Evolutionary conservation across 768 basidiomycete species (phyloP), one percentile per base, ranked within the genome.

Genomic region (Ramaria sp.): DNA sequence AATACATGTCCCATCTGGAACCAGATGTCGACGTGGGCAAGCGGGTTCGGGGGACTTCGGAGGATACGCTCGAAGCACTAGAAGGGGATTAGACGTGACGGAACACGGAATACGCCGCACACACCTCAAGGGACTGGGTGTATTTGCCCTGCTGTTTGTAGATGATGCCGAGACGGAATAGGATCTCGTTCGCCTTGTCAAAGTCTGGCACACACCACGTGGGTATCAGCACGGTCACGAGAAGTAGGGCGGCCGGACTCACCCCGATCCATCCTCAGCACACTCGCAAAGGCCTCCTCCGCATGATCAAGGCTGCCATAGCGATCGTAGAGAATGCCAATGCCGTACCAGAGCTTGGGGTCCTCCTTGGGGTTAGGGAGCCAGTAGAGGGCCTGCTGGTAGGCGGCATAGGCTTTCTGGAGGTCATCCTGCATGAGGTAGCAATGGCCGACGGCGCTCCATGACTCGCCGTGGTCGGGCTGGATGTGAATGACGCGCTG

Each of bases 1-100:
- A 90, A 92, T 19, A 98, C 95, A 66, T 98, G 96, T 2, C 96
- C 96, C 59, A 99, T 96, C 72, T 99, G 96, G 82, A 98, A 98
- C 93, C 94, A 98, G 61, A 99, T 98, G 63, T 99, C 96, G 56
- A 92, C 89, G 63, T 94, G 89, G 15, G 94, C 95, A 33, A 99
- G 83, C 1, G 96, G 96, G 61, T 84, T 86, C 34, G 95, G 96
- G 3, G 96, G 96, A 66, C 90, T 94, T 60, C 89, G 88, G 53
- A 98, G 83, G 61, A 99, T 98, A 67, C 90, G 90, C 66, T 94
- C 90, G 74, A 98, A 98, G 72, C 96, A 98, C 54, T 77, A 62
- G 34, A 3, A 10, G 3, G 13, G 34, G 9, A 37, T 10, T n/a
- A 17, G 7, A 33, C 30, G 22, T 37, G 30, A 57, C 9, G 7